Evolutionary conservation across 1,284 basidiomycete species (phyloP), one percentile per base, ranked within the genome.

Genomic region (Fomitopsis pinicola): DNA sequence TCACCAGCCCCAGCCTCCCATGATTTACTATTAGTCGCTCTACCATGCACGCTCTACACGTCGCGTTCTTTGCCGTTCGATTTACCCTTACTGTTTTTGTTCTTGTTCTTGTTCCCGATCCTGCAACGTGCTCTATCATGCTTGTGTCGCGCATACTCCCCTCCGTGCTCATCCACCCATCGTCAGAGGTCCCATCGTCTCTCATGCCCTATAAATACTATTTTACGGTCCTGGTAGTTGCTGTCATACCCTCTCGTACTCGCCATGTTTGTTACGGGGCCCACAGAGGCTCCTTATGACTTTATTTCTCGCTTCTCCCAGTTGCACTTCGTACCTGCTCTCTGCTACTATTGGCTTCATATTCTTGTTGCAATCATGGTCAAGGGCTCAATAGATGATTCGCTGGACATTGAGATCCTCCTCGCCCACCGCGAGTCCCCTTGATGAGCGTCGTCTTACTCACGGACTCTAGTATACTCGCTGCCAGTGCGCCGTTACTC

Each of bases 11-110:
- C 82, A 82, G 70, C 80, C 81, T 61, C 77, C 83, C 65, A 80
- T 72, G 63, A 67, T 80, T 65, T 89, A 87, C 74, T 87, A 86
- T 74, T 88, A 77, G 78, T 73, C 62, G 60, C 60, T 53, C 52
- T 54, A 54, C 12, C 35, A 15, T 40, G 48, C 52, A 54, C 36
- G 33, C 52, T 64, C 59, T 64, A 62, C 57, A 60, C 58, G 53
- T 59, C 64, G 66, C 63, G 33, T 22, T 40, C 35, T 17, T 40
- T 40, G 38, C 38, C 38, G 38, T 40, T 40, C 38, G 38, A 40
- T 40, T 40, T 40, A 40, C 12, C 38, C 2, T 40, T 40, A 40
- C 28, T 17, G 6, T 17, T 38, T 2, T 9, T 38, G 35, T 54
- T 38, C 52, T 35, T n/a, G 52, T 54, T 38, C 35, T 40, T 40